Percentiles rank a stretch among this genome's conserved stretches.
These are phyloP conservation scores for Pythium guiyangense DNA, from an alignment of 352 stramenopile species.

Conservation along the genomic window DNA sequence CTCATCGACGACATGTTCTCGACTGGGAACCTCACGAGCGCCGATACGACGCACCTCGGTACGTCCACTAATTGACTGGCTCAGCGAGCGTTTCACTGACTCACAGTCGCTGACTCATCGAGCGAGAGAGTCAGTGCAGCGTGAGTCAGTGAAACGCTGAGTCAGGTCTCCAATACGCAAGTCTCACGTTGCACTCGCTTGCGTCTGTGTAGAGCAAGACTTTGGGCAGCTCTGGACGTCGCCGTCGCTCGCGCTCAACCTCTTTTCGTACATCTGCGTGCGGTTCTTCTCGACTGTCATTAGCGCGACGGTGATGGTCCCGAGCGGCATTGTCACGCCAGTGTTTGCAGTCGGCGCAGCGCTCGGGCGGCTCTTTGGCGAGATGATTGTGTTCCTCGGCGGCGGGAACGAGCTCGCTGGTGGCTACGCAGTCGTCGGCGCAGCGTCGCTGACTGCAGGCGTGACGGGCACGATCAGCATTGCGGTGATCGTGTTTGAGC, in stretches of 20 bases:
- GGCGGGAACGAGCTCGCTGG: constrained; percentile 46
- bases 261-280: constrained; percentile 58
- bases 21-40: constrained; percentile 39
- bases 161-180: too few relatives aligned
- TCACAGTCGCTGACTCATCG: background rate
- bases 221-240: constrained; percentile 56
- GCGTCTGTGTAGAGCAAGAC: constrained; percentile 20
- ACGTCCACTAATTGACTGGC: background rate
- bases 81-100: background rate
- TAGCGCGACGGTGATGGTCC: constrained; percentile 81
- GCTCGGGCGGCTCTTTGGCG: constrained; percentile 87
- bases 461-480: constrained; percentile 77
- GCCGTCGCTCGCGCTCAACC: constrained; percentile 56
- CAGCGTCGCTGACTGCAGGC: constrained; percentile 75
- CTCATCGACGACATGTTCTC: constrained; percentile 89
- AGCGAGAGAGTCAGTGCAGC: too few relatives aligned
- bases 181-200: background rate
- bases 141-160: too few relatives aligned
- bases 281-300: constrained; percentile 80
- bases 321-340: constrained; percentile 88
- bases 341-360: constrained; percentile 88
- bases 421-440: constrained; percentile 77
- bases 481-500: constrained; percentile 82
- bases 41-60: constrained; percentile 30
- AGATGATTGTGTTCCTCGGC: constrained; percentile 62